phyloP scores from a whole-genome alignment of 2,329 filamentous ascomycete species.

The Paecilomyces sp. region DNA sequence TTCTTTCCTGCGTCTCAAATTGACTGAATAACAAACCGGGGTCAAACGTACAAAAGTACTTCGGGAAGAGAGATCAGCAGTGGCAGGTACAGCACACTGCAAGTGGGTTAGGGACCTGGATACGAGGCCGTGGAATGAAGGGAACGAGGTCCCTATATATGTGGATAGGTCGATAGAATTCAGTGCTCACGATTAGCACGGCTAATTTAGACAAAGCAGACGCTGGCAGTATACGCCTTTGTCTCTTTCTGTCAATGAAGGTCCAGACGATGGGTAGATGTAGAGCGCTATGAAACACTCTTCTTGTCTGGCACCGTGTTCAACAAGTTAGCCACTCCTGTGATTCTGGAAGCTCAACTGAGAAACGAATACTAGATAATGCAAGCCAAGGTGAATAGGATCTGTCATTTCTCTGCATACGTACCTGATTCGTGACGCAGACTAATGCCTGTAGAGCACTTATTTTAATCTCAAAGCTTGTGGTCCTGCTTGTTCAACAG shows the following conservation, averaged over 20 bases:
- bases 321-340: not conserved
- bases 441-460: not conserved
- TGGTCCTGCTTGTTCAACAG: not conserved
- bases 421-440: not conserved
- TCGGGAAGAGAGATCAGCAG: not conserved
- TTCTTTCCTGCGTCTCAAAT: not conserved
- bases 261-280: not conserved
- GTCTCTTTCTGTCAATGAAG: not conserved
- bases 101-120: not conserved
- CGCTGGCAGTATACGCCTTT: not conserved
- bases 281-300: not conserved
- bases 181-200: not conserved
- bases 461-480: not conserved
- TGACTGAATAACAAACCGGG: not conserved
- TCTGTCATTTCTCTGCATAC: not conserved
- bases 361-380: not conserved
- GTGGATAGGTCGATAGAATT: not conserved
- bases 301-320: not conserved
- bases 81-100: not conserved
- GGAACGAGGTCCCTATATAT: not conserved
- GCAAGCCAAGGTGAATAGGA: not conserved
- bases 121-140: not conserved
- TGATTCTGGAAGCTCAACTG: not conserved
- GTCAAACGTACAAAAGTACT: not conserved
- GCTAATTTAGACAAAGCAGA: not conserved